Evolutionary conservation across 345 rosid genomes (phyloP).

Genomic region (Melaleuca alternifolia): DNA sequence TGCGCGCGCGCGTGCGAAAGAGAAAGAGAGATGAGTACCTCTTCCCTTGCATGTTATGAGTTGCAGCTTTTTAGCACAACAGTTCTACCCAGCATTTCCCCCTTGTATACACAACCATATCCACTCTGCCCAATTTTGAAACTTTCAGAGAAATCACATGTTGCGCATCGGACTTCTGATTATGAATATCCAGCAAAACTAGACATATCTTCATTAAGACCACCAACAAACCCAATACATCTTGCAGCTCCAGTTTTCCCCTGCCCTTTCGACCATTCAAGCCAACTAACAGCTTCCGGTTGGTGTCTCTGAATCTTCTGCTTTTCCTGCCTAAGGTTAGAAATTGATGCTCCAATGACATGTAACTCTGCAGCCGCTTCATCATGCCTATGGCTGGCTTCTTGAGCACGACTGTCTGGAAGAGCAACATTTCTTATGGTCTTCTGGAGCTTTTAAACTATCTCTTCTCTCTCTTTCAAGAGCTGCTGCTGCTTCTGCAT

Average conservation of each 20-base stretch:
- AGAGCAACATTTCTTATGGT: slow-evolving; percentile 47
- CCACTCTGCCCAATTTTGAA: slow-evolving; percentile 64
- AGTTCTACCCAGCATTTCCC: slow-evolving; percentile 79
- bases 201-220: slow-evolving; percentile 40
- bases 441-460: slow-evolving; percentile 31
- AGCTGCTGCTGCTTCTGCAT: slow-evolving; percentile 29
- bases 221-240: slow-evolving; percentile 28
- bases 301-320: slow-evolving; percentile 50
- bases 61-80: slow-evolving; percentile 58
- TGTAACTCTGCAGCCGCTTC: too few species aligned
- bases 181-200: slow-evolving; percentile 49
- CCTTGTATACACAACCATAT: slow-evolving; percentile 60
- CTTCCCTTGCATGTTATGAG: slow-evolving; percentile 57
- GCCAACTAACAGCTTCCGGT: slow-evolving; percentile 56
- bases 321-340: slow-evolving; percentile 44
- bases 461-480: slow-evolving; percentile 33
- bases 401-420: too few species aligned
- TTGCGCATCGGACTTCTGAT: slow-evolving; percentile 47
- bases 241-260: slow-evolving; percentile 30
- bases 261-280: slow-evolving; percentile 53
- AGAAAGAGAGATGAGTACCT: slow-evolving; percentile 26
- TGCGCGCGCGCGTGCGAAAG: too few species aligned
- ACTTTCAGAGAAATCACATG: slow-evolving; percentile 66
- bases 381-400: too few species aligned
- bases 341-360: slow-evolving; percentile 35